These are phyloP conservation scores for Penicillium capsulatum DNA, from an alignment of 2,329 filamentous ascomycete species.

Conservation along the genomic window DNA sequence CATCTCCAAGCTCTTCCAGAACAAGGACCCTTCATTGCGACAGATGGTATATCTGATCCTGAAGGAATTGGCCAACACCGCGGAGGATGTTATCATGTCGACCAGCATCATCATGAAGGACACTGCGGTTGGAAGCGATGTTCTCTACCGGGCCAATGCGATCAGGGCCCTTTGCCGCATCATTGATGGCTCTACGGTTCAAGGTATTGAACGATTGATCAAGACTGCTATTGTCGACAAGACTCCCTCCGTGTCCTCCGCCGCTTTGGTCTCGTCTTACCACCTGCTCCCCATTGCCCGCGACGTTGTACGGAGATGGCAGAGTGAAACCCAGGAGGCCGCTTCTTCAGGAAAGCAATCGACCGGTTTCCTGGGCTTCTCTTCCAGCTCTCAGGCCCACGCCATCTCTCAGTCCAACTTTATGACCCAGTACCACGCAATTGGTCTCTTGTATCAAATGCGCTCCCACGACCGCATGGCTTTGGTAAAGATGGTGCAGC, in stretches of 20 bases:
- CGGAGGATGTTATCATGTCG: conserved; percentile 99
- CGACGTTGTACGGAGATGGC: conserved; percentile 95
- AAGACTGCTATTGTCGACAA: conserved; percentile 99
- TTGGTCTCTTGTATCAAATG: conserved; percentile 97
- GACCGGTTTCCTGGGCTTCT: conserved; percentile 87
- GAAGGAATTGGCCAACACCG: conserved; percentile 93
- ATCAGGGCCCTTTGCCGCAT: conserved; percentile 94
- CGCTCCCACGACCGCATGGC: conserved; percentile 96
- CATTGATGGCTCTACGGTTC: conserved; percentile 92
- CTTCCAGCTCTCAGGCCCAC: conserved; percentile 70
- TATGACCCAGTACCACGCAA: conserved; percentile 98
- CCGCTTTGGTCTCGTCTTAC: conserved; percentile 93
- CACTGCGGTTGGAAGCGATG: conserved; percentile 89
- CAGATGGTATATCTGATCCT: conserved; percentile 99
- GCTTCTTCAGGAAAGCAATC: conserved; percentile 85
- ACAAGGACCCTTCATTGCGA: conserved; percentile 94
- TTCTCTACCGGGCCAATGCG: conserved; percentile 90
- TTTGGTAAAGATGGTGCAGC: conserved; percentile 99
- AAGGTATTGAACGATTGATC: conserved; percentile 96
- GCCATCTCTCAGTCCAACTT: conserved; percentile 76
- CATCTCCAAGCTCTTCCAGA: conserved; percentile 98
- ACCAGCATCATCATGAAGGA: conserved; percentile 99
- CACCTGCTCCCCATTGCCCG: conserved; percentile 93
- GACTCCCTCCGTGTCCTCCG: conserved; percentile 93
- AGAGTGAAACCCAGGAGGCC: conserved; percentile 96